A percentile compares a stretch with the other conserved stretches of the same genome.
Conservation (phyloP, 495 filamentous ascomycete species). For the Thermochaetoides thermophila region DNA sequence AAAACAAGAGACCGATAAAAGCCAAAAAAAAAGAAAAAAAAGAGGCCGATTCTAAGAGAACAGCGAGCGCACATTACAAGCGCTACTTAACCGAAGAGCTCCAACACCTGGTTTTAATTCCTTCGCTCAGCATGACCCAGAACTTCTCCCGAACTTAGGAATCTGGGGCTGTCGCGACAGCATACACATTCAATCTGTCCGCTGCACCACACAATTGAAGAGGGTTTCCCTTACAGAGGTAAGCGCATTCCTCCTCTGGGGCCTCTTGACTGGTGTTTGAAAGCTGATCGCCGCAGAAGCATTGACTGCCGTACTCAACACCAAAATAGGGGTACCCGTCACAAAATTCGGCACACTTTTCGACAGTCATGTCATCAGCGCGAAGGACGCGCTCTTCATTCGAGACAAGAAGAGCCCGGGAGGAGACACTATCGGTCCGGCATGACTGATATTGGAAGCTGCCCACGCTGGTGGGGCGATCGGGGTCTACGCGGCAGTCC, state of each 20-base stretch:
- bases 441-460: slow-evolving; percentile 21
- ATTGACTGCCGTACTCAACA: slow-evolving; percentile 8
- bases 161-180: too few relatives aligned
- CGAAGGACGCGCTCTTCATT: slow-evolving; percentile 7
- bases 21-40: too few relatives aligned
- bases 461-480: slow-evolving; percentile 15
- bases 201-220: slow-evolving; percentile 7
- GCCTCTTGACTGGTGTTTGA: slow-evolving; percentile 1
- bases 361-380: slow-evolving; percentile 17
- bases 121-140: too few relatives aligned
- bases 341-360: slow-evolving; percentile 22
- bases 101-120: too few relatives aligned
- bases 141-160: too few relatives aligned
- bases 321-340: slow-evolving; percentile 6
- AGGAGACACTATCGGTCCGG: slow-evolving; percentile 18
- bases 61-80: too few relatives aligned
- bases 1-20: too few relatives aligned
- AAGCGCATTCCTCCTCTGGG: slow-evolving; percentile 6
- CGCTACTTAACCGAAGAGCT: too few relatives aligned
- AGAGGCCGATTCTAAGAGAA: too few relatives aligned
- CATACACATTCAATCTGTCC: slow-evolving; percentile 7
- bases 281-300: slow-evolving; percentile 10
- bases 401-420: too few relatives aligned
- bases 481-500: slow-evolving; percentile 3
- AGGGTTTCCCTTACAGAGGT: slow-evolving; percentile 7